A percentile compares a stretch with the other conserved stretches of the same genome.
Conservation (phyloP, 305 asterid species). For the Plantago coronopus region DNA sequence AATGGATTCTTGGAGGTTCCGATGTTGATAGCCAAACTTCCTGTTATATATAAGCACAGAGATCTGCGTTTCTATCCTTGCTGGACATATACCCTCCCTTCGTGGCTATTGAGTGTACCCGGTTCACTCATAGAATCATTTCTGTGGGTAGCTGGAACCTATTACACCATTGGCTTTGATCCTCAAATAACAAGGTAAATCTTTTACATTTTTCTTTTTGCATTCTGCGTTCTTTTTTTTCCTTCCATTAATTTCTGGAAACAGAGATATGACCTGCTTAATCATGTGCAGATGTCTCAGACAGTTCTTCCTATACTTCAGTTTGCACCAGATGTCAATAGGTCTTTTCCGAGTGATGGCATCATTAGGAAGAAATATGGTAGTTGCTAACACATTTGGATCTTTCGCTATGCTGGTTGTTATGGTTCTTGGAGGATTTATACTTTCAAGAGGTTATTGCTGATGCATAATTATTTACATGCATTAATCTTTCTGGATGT, state of each 20-base stretch:
- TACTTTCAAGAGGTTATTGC: constrained; percentile 63
- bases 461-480: not conserved
- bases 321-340: constrained; percentile 76
- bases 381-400: constrained; percentile 79
- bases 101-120: constrained; percentile 70
- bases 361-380: constrained; percentile 71
- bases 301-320: constrained; percentile 58
- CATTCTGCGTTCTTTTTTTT: constrained; percentile 2
- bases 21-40: constrained; percentile 70
- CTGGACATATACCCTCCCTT: constrained; percentile 69
- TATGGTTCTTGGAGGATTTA: constrained; percentile 78
- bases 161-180: constrained; percentile 73
- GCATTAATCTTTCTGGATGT: not conserved
- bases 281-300: constrained; percentile 45
- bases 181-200: constrained; percentile 56
- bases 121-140: constrained; percentile 60
- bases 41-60: constrained; percentile 74
- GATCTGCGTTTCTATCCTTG: constrained; percentile 67
- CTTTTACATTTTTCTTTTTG: constrained; percentile 1
- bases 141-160: constrained; percentile 71
- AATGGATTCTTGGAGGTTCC: constrained; percentile 84
- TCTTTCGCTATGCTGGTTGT: constrained; percentile 76
- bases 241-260: constrained; percentile 2
- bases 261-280: constrained; percentile 22
- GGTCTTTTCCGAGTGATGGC: constrained; percentile 82